Evolutionary conservation across 768 basidiomycete genomes (phyloP), one percentile per base, ranked within the genome.

Genomic region (Peribolospora kevripleyi): DNA sequence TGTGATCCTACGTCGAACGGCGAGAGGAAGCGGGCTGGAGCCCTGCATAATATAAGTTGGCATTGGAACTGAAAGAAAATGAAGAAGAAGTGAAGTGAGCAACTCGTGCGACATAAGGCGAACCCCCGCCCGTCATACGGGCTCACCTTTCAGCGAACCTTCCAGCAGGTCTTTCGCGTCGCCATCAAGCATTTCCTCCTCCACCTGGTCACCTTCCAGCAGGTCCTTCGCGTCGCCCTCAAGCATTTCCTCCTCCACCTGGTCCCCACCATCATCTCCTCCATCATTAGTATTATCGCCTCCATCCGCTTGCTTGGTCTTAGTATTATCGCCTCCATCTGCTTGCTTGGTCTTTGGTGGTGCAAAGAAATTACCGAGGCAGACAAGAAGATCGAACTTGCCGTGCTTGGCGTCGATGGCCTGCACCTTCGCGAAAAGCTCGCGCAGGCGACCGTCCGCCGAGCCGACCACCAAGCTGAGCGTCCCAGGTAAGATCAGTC

Each of bases 31-130:
- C 25, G 25, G 25, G 25, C 25, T 25, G 25, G 25, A 25, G 25
- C 88, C 88, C 65, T 87, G 80, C 78, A 87, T 88, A 57, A 93
- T 78, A 69, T 90, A 93, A 62, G 84, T 88, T 62, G 83, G 81
- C 38, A 90, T 68, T 6, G 88, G 84, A 41, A 78, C 86, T 25
- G 25, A 25, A 25, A 25, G 25, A 25, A 25, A 25, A 25, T 25
- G 25, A 25, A 25, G 25, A 25, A 25, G 25, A 25, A 25, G 25
- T 25, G 25, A 25, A 46, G 14, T 25, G 25, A 25, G 25, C 25
- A 1, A 25, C 25, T 25, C 25, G 25, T 25, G 25, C 25, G 25
- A 25, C 25, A 25, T 25, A 25, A 25, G 25, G 25, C 25, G 25
- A 25, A 25, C 25, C 25, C 25, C 25, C 25, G 25, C 25, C 25